Conservation (phyloP, 2,329 filamentous ascomycete genomes). For the Lachnellula cervina region DNA sequence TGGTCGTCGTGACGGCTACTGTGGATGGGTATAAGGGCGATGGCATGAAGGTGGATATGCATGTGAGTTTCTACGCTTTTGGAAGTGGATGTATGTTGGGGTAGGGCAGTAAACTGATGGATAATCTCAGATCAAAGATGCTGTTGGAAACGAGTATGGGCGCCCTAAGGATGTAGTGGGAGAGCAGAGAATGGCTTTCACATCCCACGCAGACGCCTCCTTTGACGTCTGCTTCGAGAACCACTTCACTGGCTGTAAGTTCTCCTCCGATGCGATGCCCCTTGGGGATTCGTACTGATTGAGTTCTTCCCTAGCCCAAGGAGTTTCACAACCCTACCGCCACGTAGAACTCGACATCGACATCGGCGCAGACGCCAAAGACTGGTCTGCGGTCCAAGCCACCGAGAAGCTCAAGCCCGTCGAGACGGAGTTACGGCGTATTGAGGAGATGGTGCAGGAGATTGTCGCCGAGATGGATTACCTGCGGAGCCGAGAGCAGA, state of each 20-base stretch:
- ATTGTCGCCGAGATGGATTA: constrained; percentile 96
- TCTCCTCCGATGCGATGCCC: not conserved
- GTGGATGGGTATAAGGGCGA: constrained; percentile 83
- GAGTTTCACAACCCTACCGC: constrained; percentile 45
- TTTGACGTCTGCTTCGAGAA: constrained; percentile 99
- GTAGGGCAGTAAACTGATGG: constrained; percentile 5
- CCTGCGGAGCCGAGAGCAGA: constrained; percentile 83
- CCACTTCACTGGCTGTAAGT: constrained; percentile 64
- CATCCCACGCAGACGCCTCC: constrained; percentile 81
- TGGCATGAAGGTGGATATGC: constrained; percentile 90
- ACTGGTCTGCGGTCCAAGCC: constrained; percentile 95
- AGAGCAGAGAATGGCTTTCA: constrained; percentile 81
- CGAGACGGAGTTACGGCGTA: constrained; percentile 86
- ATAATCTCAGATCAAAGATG: constrained; percentile 74
- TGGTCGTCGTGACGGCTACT: constrained; percentile 92
- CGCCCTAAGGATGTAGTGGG: constrained; percentile 85
- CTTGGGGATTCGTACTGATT: not conserved
- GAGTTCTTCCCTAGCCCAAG: constrained; percentile 12
- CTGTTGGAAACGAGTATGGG: constrained; percentile 93
- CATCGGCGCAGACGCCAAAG: constrained; percentile 61
- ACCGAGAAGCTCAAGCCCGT: constrained; percentile 97
- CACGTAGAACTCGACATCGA: constrained; percentile 48
- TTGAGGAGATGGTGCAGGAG: constrained; percentile 86
- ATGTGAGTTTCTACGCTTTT: constrained; percentile 55
- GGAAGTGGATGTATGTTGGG: not conserved